These are phyloP conservation scores for Lepraria neglecta DNA, from an alignment of 495 filamentous ascomycete genomes.

Conservation along the genomic window DNA sequence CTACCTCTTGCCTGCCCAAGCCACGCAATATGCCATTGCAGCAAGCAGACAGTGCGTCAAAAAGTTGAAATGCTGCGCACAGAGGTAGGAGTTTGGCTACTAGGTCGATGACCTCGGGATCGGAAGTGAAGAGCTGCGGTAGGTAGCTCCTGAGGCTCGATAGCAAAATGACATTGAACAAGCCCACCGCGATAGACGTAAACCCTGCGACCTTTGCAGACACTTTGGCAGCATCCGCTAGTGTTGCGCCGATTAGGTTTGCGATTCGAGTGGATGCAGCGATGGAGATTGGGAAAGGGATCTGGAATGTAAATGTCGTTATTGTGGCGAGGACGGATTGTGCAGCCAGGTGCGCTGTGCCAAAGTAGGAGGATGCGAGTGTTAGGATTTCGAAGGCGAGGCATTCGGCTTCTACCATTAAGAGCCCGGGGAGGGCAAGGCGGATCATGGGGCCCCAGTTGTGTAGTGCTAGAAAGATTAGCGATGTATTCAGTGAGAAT, in stretches of 20 bases:
- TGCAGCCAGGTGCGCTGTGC: constrained; percentile 61
- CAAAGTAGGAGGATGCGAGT: constrained; percentile 62
- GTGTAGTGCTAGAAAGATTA: constrained; percentile 48
- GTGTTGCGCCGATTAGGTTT: constrained; percentile 61
- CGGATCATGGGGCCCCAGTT: constrained; percentile 88
- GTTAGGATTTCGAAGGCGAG: constrained; percentile 79
- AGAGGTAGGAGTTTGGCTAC: constrained; percentile 69
- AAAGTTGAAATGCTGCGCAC: constrained; percentile 80
- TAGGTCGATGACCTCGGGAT: constrained; percentile 68
- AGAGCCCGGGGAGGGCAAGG: constrained; percentile 74
- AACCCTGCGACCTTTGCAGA: constrained; percentile 64
- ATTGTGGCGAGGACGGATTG: constrained; percentile 61
- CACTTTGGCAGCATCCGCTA: constrained; percentile 63
- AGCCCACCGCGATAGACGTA: constrained; percentile 59
- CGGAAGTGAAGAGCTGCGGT: constrained; percentile 71
- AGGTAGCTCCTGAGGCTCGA: constrained; percentile 58
- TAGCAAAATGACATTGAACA: constrained; percentile 69
- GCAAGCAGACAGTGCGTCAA: constrained; percentile 70
- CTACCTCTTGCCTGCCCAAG: constrained; percentile 77
- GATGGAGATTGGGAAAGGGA: constrained; percentile 60
- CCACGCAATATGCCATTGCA: constrained; percentile 81
- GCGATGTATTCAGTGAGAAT: background rate
- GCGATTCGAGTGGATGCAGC: constrained; percentile 58
- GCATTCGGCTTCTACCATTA: constrained; percentile 91
- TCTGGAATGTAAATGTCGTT: constrained; percentile 55